Conservation (phyloP, 2,329 filamentous ascomycete genomes). For the Penicillium brevicompactum region DNA sequence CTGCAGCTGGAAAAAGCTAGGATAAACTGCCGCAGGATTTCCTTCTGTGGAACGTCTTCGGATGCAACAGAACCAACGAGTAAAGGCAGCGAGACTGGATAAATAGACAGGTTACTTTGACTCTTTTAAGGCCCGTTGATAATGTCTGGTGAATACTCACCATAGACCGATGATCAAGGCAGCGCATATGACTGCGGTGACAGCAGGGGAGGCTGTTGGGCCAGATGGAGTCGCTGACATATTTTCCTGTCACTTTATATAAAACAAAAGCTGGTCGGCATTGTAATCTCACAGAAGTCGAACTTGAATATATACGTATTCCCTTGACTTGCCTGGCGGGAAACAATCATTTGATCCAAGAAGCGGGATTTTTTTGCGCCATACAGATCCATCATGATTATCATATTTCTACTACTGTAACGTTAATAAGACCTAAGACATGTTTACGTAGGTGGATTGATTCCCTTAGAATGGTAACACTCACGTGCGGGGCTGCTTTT, state of each 20-base stretch:
- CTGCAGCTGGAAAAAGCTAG: background rate
- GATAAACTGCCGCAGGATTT: background rate
- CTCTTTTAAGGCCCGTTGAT: background rate
- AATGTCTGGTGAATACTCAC: slow-evolving; percentile 1
- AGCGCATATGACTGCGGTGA: slow-evolving; percentile 3
- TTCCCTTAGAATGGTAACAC: too few relatives aligned
- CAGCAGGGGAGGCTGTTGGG: slow-evolving; percentile 1
- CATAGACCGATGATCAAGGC: slow-evolving; percentile 1
- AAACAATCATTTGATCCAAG: background rate
- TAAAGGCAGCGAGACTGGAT: background rate
- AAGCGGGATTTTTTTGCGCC: slow-evolving; percentile 7
- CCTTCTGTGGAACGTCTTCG: background rate
- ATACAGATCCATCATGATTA: background rate
- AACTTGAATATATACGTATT: background rate
- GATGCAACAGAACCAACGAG: background rate
- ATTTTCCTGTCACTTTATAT: background rate
- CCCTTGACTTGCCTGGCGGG: too few relatives aligned
- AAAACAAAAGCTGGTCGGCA: background rate
- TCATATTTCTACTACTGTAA: too few relatives aligned
- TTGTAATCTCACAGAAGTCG: background rate
- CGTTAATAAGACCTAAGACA: too few relatives aligned
- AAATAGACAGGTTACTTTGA: background rate
- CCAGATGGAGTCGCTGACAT: slow-evolving; percentile 2
- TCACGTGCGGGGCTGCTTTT: too few relatives aligned
- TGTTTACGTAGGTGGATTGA: too few relatives aligned